Evolutionary conservation across 257 asterid genomes (phyloP).

Genomic region (Striga asiatica): DNA sequence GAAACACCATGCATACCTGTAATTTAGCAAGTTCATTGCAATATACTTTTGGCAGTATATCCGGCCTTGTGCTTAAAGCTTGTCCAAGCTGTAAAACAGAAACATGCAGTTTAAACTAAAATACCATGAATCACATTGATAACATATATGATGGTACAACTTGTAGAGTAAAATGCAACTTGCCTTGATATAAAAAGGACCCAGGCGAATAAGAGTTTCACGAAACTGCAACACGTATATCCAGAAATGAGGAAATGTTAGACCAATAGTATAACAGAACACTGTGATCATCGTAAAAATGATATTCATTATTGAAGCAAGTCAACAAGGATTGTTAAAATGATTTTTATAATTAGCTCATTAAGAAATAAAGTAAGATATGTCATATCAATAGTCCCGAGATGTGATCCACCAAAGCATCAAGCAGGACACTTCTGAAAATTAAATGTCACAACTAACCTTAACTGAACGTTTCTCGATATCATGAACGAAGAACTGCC

Average conservation of each 20-base stretch:
- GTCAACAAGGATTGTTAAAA: no score
- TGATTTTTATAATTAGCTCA: no score
- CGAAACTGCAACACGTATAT: slow-evolving; percentile 70
- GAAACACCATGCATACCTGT: slow-evolving; percentile 48
- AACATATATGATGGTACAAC: no score
- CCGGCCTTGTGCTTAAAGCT: slow-evolving; percentile 97
- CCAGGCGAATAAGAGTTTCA: slow-evolving; percentile 77
- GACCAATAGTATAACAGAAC: slow-evolving; percentile 7
- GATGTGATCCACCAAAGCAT: no score
- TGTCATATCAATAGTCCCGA: no score
- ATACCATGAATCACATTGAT: slow-evolving; percentile 8
- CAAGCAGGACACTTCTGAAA: no score
- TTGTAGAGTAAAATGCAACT: slow-evolving; percentile 24
- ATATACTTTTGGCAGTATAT: slow-evolving; percentile 74
- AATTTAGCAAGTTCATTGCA: slow-evolving; percentile 90
- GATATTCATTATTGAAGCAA: no score
- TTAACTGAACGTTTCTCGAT: slow-evolving; percentile 58
- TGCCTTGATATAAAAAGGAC: slow-evolving; percentile 96
- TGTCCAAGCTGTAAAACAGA: slow-evolving; percentile 80
- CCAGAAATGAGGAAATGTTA: slow-evolving; percentile 17
- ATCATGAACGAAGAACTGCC: slow-evolving; percentile 74
- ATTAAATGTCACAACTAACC: slow-evolving; percentile 41
- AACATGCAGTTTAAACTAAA: slow-evolving; percentile 5
- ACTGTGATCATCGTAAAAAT: no score
- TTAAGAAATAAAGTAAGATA: no score